Evolutionary conservation across 768 basidiomycete species (phyloP), one percentile per base, ranked within the genome.

Genomic region (Macrolepiota fuliginosa): DNA sequence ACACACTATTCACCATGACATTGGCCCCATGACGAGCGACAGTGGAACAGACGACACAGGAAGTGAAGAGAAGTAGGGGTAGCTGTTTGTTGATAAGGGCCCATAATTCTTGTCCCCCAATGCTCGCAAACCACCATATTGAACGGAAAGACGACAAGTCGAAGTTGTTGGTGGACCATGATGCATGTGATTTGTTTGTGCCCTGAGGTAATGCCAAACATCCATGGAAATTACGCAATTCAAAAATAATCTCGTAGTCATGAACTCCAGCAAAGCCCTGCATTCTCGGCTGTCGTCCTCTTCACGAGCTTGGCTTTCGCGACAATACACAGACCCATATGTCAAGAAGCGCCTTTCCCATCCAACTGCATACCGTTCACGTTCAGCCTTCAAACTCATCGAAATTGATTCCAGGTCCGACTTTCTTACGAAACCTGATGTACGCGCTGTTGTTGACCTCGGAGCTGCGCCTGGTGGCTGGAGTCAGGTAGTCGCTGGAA

Each of bases 401-500:
- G 91, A 95, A 67, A 82, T 98, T 54, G 79, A 92, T 69, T 72
- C 80, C 0, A 76, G 79, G 39, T 85, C 79, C 72, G 79, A 75
- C 1, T 85, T 93, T 64, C 74, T 89, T 46, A 70, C 71, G 17
- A 73, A 79, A 49, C 71, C 74, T 25, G 80, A 89, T 57, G 83
- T 90, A 4, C 77, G 72, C 1, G 78, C 82, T 17, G 85, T 96
- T 0, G 85, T 96, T 1, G 96, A 97, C 73, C 83, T 97, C 22
- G 96, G 96, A 15, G 92, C 92, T 0, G 92, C 94, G 0, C 96
- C 96, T 0, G 95, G 95, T 0, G 94, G 94, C 0, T 98, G 96
- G 96, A 90, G 89, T 54, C 95, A 97, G 69, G 94, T 94, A 11
- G 87, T 85, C 13, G 82, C 85, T 0, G 78, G 77, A 35, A 81